Evolutionary conservation across 805 yeast genomes (phyloP), one percentile per base, ranked within the genome.

Genomic region (Diddensiella santjacobensis): DNA sequence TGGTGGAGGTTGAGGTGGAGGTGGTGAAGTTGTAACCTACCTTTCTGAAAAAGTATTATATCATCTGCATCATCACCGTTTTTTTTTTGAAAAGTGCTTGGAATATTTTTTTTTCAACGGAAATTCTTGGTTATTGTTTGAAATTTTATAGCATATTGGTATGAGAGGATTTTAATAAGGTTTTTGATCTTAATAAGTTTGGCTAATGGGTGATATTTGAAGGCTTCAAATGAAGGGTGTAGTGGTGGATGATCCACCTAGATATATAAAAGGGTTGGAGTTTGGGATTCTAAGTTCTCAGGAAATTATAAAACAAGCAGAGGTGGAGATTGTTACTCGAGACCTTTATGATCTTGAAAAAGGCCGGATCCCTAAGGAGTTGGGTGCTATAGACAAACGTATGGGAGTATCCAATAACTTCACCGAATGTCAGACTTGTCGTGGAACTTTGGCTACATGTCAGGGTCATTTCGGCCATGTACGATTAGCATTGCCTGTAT

Each of bases 401-500:
- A 89, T 95, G 99, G 99, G 99, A 64, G 87, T 87, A 2, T 87
- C 96, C 3, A 81, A 93, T 45, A 89, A 87, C 57, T 68, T 83
- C n/a, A 72, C 80, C 13, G 95, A 85, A 63, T 93, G 99, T 72
- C 66, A 78, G 11, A 95, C 98, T 0, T 93, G 99, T 69, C 87
- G 81, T 58, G 98, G 98, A 2, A 81, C 81, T 57, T 71, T 93
- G 55, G 96, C 96, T 0, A 79, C 96, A 1, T 93, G 99, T 66
- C 97, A 91, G 69, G 99, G 99, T 50, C 99, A 93, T 70, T 93
- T 93, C 66, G 99, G 99, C 37, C 96, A 95, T 62, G 79, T 93
- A 54, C 80, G 87, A 60, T 75, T 93, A 45, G 96, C 98, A 0
- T 72, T 93, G 40, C 99, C 99, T 1, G 98, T 90, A 11, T 93